A percentile compares a stretch with the other conserved stretches of the same genome.
These are phyloP conservation scores for Decorospora gaudefroyi DNA, from an alignment of 2,329 filamentous ascomycete species.

Conservation along the genomic window DNA sequence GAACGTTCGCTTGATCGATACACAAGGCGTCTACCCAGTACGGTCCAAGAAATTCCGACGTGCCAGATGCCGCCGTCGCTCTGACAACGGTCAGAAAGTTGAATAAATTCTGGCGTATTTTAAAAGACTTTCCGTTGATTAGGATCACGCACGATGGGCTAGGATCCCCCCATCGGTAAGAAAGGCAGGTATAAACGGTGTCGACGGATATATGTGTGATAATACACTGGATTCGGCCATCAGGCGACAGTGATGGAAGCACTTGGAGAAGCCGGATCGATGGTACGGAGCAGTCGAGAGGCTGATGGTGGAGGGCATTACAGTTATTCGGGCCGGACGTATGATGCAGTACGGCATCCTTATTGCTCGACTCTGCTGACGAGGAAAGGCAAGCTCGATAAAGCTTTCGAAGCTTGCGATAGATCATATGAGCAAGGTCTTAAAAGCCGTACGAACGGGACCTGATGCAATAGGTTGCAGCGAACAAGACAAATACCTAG, in stretches of 20 bases:
- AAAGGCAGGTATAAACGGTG: constrained; percentile 14
- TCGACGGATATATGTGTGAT: not conserved
- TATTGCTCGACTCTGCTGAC: no score
- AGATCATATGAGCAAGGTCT: no score
- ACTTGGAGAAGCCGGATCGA: constrained; percentile 3
- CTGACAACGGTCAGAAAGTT: constrained; percentile 6
- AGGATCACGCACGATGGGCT: constrained; percentile 10
- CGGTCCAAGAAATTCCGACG: not conserved
- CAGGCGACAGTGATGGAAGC: not conserved
- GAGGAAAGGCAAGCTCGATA: no score
- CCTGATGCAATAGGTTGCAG: no score
- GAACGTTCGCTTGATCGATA: constrained; percentile 10
- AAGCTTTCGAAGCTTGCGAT: no score
- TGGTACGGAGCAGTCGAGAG: not conserved
- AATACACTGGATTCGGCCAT: not conserved
- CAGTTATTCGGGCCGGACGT: not conserved
- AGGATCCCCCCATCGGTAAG: constrained; percentile 40
- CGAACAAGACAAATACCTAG: no score
- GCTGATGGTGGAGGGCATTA: not conserved
- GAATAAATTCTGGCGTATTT: constrained; percentile 14
- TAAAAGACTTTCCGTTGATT: constrained; percentile 9
- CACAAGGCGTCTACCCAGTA: constrained; percentile 17
- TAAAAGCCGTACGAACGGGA: no score
- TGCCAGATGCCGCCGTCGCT: not conserved
- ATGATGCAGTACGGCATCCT: not conserved